Conservation (phyloP, 2,329 filamentous ascomycete genomes). For the Hymenotorrendiella dingleyae region DNA sequence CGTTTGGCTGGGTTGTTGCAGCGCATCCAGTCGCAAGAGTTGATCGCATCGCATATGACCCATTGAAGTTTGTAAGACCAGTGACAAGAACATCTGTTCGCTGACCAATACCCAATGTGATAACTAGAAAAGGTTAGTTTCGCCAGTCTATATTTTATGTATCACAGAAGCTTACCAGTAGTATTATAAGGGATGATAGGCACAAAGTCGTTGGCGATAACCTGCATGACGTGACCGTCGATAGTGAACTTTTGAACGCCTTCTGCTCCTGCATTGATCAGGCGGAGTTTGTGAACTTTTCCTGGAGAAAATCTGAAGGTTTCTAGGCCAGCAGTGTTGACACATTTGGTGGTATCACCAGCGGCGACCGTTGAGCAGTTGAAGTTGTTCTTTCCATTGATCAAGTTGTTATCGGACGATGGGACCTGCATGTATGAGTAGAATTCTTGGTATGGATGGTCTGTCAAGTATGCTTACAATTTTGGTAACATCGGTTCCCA, state of each 20-base stretch:
- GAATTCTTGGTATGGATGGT: neutral
- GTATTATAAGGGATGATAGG: conserved; percentile 30
- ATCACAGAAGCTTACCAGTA: conserved; percentile 3
- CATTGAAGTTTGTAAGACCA: conserved; percentile 25
- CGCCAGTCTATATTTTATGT: neutral
- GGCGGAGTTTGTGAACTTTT: conserved; percentile 38
- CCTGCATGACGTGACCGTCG: conserved; percentile 48
- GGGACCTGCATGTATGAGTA: neutral
- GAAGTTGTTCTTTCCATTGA: conserved; percentile 22
- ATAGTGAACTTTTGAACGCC: conserved; percentile 40
- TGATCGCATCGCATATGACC: conserved; percentile 50
- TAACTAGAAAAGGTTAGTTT: too few species aligned
- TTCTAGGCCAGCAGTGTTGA: conserved; percentile 15
- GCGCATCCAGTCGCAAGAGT: conserved; percentile 38
- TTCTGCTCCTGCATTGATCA: conserved; percentile 41
- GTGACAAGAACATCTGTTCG: conserved; percentile 38
- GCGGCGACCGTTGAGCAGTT: conserved; percentile 6
- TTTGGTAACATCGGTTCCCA: conserved; percentile 2
- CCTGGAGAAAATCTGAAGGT: conserved; percentile 29
- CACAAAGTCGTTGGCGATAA: conserved; percentile 57
- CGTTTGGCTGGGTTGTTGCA: conserved; percentile 40
- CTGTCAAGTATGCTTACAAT: neutral
- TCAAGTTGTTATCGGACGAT: conserved; percentile 18
- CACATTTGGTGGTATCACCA: conserved; percentile 5
- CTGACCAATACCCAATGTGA: conserved; percentile 54